Evolutionary conservation across 2,329 filamentous ascomycete species (phyloP).

Genomic region (Sporothrix globosa): DNA sequence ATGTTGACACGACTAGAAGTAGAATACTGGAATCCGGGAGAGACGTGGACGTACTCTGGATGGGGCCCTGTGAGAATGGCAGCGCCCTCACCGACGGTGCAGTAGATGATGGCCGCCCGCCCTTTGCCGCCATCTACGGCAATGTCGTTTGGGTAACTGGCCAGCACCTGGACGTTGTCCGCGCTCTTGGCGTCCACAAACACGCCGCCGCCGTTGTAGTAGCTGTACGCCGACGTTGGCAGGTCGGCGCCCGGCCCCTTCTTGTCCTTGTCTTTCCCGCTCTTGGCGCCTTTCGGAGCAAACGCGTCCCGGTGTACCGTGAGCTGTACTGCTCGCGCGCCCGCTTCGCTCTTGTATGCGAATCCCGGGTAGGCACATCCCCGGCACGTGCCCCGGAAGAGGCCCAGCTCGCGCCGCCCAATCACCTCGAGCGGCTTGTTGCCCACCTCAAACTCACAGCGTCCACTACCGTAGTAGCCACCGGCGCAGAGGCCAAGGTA

Average conservation of each 20-base stretch:
- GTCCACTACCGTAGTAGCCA: conserved; percentile 81
- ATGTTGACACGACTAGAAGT: too few species aligned
- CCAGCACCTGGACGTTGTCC: conserved; percentile 74
- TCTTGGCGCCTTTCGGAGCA: conserved; percentile 31
- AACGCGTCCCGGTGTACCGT: conserved; percentile 66
- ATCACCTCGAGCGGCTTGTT: conserved; percentile 80
- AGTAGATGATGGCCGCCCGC: conserved; percentile 79
- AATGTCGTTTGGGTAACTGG: conserved; percentile 73
- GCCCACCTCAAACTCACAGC: conserved; percentile 91
- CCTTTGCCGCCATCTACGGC: conserved; percentile 73
- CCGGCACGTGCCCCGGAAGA: conserved; percentile 84
- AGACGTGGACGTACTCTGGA: conserved; percentile 67
- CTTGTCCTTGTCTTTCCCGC: conserved; percentile 29
- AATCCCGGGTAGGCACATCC: conserved; percentile 89
- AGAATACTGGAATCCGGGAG: too few species aligned
- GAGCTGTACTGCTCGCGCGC: conserved; percentile 73
- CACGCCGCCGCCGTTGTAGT: conserved; percentile 93
- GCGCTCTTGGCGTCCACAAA: conserved; percentile 78
- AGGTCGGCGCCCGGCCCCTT: conserved; percentile 43
- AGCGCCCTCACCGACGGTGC: conserved; percentile 77
- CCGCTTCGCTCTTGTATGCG: conserved; percentile 83
- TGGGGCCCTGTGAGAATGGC: conserved; percentile 85
- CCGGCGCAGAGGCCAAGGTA: conserved; percentile 95
- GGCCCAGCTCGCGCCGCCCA: conserved; percentile 79
- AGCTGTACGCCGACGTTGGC: conserved; percentile 69